phyloP scores from a whole-genome alignment of 768 basidiomycete genomes.

The Rhodotorula paludigena region DNA sequence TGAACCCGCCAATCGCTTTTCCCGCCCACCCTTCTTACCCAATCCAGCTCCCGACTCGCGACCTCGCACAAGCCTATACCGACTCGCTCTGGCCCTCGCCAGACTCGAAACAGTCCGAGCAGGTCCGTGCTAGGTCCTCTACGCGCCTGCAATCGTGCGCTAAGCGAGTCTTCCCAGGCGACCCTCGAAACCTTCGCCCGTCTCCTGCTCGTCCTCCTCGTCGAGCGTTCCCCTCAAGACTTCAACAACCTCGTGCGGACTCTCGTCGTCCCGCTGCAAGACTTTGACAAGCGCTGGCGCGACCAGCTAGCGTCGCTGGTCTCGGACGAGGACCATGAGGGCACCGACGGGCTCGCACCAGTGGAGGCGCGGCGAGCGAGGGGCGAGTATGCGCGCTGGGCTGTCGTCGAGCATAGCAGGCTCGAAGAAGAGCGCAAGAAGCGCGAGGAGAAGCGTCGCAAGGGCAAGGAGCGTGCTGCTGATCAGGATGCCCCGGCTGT shows the following conservation, averaged over 20 bases:
- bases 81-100: slow-evolving; percentile 19
- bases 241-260: slow-evolving; percentile 5
- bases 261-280: slow-evolving; percentile 22
- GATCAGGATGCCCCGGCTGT: background rate
- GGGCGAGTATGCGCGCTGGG: slow-evolving; percentile 11
- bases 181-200: slow-evolving; percentile 32
- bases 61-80: slow-evolving; percentile 23
- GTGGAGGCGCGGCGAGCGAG: background rate
- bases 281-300: slow-evolving; percentile 29
- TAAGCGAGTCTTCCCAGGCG: background rate
- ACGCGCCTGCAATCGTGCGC: background rate
- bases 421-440: background rate
- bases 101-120: background rate
- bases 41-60: slow-evolving; percentile 13
- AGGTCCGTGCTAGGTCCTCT: background rate
- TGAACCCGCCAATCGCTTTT: slow-evolving; percentile 24
- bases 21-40: slow-evolving; percentile 20
- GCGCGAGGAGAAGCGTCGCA: slow-evolving; percentile 14
- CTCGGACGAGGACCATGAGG: background rate
- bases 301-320: background rate
- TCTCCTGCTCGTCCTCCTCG: slow-evolving; percentile 13
- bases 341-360: background rate
- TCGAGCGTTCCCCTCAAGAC: background rate
- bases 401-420: background rate
- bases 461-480: slow-evolving; percentile 21